phyloP scores from a whole-genome alignment of 805 yeast species.

The Saccharomycopsis synnaedendra region DNA sequence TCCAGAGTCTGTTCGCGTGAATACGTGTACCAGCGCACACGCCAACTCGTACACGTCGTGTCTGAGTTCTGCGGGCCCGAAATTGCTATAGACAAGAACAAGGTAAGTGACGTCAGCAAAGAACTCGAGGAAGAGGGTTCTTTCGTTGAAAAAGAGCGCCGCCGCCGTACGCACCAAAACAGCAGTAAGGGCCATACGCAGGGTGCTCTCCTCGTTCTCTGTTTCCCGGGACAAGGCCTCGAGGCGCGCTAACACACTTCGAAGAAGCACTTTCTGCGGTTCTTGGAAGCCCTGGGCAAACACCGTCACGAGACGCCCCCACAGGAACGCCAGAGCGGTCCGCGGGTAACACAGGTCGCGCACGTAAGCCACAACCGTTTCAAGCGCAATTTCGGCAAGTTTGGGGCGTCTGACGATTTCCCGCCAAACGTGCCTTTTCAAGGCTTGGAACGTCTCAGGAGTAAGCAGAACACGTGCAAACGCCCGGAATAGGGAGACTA shows the following conservation, averaged over 20 bases:
- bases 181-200: constrained; percentile 35
- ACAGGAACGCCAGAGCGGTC: not conserved
- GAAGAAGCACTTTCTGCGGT: not conserved
- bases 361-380: no score
- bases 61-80: constrained; percentile 27
- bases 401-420: no score
- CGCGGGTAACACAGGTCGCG: no score
- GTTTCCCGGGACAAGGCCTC: not conserved
- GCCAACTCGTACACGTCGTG: constrained; percentile 31
- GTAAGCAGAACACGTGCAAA: no score
- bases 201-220: not conserved
- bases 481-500: no score
- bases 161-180: constrained; percentile 39
- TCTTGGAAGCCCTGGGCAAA: constrained; percentile 21
- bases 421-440: no score
- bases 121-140: constrained; percentile 33
- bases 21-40: constrained; percentile 23
- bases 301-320: constrained; percentile 19
- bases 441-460: no score
- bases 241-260: not conserved
- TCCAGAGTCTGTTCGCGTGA: constrained; percentile 32
- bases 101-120: constrained; percentile 43
- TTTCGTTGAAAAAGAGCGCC: constrained; percentile 40
- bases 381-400: no score
- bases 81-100: constrained; percentile 28